Conservation (phyloP, 768 basidiomycete species). For the Tricholoma sp. region DNA sequence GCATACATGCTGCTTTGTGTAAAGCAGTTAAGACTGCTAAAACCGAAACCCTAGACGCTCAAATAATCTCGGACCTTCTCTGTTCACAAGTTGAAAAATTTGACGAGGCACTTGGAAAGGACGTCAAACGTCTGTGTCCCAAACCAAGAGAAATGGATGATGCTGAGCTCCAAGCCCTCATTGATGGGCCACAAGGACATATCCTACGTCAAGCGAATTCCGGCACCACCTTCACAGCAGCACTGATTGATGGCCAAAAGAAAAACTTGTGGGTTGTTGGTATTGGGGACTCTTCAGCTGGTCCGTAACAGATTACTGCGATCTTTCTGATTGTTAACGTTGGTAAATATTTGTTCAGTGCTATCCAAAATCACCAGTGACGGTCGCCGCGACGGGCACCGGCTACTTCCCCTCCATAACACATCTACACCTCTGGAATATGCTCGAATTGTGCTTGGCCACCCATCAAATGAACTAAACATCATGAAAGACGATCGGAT, state of each 20-base stretch:
- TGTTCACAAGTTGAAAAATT: not conserved
- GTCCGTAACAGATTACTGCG: not conserved
- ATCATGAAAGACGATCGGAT: constrained; percentile 1
- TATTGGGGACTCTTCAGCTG: not conserved
- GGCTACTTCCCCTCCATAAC: not conserved
- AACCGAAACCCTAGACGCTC: not conserved
- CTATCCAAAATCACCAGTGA: not conserved
- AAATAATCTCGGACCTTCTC: not conserved
- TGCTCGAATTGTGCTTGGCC: not conserved
- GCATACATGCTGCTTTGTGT: not conserved
- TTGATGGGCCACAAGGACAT: not conserved
- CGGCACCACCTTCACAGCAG: not conserved
- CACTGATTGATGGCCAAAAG: not conserved
- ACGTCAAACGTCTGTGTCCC: not conserved
- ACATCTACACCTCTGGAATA: not conserved
- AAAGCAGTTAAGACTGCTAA: not conserved
- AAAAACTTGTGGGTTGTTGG: constrained; percentile 1
- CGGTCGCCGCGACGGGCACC: not conserved
- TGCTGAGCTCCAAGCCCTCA: not conserved
- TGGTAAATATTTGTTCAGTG: not conserved
- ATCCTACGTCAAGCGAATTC: not conserved
- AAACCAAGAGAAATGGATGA: not conserved
- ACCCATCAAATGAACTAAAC: not conserved
- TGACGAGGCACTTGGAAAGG: not conserved
- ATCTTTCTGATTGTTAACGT: not conserved